Base-by-base conservation (phyloP, 345 rosid species). In the Dovyalis caffra region DNA sequence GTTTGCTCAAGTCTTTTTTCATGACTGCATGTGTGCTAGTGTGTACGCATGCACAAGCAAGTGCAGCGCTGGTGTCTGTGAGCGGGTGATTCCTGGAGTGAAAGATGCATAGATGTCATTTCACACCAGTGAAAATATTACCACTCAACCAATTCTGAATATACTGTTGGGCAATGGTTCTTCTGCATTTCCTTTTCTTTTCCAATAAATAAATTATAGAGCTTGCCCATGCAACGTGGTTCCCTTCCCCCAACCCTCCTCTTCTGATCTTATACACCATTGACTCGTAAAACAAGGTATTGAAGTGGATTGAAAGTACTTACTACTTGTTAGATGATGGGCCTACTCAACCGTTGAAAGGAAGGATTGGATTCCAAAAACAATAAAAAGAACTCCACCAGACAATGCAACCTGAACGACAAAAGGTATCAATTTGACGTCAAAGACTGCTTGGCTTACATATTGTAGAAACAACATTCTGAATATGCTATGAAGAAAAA, bases 301-400 rank as follows among this genome's bases (percentile, higher is more conserved):
- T 26, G 18, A 66, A 49, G 53, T 65, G 53, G 37, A 25, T n/a
- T 38, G 32, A 20, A 68, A 73, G 16, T n/a, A 81, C 80, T 67
- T 64, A 88, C 90, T 83, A 70, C 32, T n/a, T 43, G 56, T 63
- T 72, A 61, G 35, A 38, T 65, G 25, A 23, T 14, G 20, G 40
- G 26, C 62, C 70, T 86, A 81, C 38, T 87, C 82, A 18, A 81
- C 85, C 2, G 91, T 38, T 47, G 97, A 65, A 12, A 95, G 98
- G 86, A 88, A 88, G 66, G 99, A 95, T 47, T 93, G 98, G 74
- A 95, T 81, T 56, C 99, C 98, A 68, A 95, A 95, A 67, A 90
- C 79, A 49, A 95, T 81, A 85, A 95, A 93, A 74, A 91, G 97
- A 71, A 91, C 78, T 76, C 99, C 99, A 66, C 99, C 96, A 4